Base-by-base conservation (phyloP, 768 basidiomycete genomes). In the Lyophyllum atratum region DNA sequence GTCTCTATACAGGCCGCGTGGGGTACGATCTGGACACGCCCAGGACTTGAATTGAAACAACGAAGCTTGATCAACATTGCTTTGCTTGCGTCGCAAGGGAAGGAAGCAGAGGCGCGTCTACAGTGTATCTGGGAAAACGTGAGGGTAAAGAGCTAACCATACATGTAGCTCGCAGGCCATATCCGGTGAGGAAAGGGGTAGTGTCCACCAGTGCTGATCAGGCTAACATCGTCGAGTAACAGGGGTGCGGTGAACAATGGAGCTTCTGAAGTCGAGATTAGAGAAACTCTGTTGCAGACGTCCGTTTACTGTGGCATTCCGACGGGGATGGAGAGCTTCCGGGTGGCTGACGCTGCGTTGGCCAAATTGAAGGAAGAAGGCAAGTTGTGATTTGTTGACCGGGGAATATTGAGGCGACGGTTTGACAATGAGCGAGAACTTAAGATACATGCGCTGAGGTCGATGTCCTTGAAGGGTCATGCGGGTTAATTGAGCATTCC, bases 11-110 rank as follows among this genome's bases (percentile, higher is more conserved):
- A 78, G 76, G 74, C 72, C 14, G 78, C 73, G 2, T 80, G 77
- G 77, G 78, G 78, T 17, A 77, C 75, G 4, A 78, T 79, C 49
- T 80, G 77, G 77, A 76, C 77, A 43, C 71, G 78, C 45, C 76
- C 77, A 29, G 77, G 79, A 9, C 65, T 80, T 2, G 77, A 80
- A 60, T 68, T 72, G 40, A 80, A 79, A 59, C 77, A 78, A 53
- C 72, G 79, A 31, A 80, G 79, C 55, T 61, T 80, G 52, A 78
- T 80, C 50, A 71, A 72, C 51, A 74, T 80, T 44, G 77, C 79
- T 2, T 59, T 80, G 3, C 68, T 78, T 3, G 77, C 76, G 9
- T 71, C 72, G 10, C 78, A 77, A 59, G 78, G 72, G 3, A 80
- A 78, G 58, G 70, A 74, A 44, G 73, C 73, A 15, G 78, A 80